Evolutionary conservation across 768 basidiomycete species (phyloP), one percentile per base, ranked within the genome.

Genomic region (Amanita polypyramis): DNA sequence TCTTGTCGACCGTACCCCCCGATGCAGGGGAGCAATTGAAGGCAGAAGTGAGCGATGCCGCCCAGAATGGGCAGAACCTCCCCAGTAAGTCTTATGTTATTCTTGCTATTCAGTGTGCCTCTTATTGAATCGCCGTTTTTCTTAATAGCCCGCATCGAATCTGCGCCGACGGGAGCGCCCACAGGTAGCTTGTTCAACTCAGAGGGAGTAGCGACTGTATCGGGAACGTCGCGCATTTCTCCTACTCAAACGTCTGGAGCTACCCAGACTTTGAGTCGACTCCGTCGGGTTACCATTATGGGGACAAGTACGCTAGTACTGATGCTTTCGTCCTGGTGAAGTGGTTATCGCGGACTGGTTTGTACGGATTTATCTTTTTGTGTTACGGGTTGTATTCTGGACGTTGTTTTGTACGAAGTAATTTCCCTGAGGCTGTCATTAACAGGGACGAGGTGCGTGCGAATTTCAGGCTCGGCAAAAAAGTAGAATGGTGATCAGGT

Each of bases 1-100:
- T 89, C 29, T 64, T 82, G 38, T 86, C 85, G 12, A 87, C 83
- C 0, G 79, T 87, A 1, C 79, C 83, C 1, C 9, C 54, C 2
- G 70, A 83, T 52, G 80, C 79, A 1, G 66, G 57, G 2, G 65
- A 66, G 20, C 52, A 51, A 51, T 50, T 71, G 15, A 32, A 15
- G 19, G 39, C 32, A 23, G 39, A 47, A 4, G 46, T 14, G 5
- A 20, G 21, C 15, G 32, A 17, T 27, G 43, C 32, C 3, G 21
- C 9, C 10, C 2, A 45, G 20, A 45, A 36, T 15, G 44, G 44
- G 11, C 17, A 35, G 23, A 36, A 25, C 14, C 36, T 45, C 4
- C 44, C 44, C 9, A 35, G 44, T 45, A 34, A 37, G 34, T 27
- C 37, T 3, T 2, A n/a, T 40, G 19, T 10, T 11, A 20, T 43